A percentile compares a stretch with the other conserved stretches of the same genome.
phyloP scores from a whole-genome alignment of 345 rosid species.

The Syzygium aromaticum region DNA sequence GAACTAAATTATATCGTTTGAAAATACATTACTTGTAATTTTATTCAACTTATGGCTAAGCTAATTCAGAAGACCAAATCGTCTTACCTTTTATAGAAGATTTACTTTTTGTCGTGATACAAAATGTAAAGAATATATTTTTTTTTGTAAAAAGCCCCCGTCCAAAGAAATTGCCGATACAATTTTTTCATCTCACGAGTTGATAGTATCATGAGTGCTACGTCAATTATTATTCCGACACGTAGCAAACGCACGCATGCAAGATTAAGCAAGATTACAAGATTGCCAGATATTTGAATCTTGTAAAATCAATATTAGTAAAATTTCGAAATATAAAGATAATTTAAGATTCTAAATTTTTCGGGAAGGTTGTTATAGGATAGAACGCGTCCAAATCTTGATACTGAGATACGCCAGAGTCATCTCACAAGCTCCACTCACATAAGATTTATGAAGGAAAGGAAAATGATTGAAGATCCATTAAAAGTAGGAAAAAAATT shows the following conservation, averaged over 20 bases:
- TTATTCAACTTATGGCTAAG: neutral
- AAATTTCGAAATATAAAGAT: neutral
- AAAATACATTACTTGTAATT: neutral
- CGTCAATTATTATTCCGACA: neutral
- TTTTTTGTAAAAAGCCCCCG: neutral
- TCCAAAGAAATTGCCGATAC: neutral
- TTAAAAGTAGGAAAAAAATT: too few relatives aligned
- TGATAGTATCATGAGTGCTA: neutral
- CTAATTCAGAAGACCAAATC: accelerated
- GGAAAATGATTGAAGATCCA: too few relatives aligned
- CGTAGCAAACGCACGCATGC: neutral
- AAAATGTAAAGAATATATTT: neutral
- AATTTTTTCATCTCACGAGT: neutral
- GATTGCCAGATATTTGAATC: neutral
- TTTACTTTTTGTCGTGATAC: neutral
- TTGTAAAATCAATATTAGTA: neutral
- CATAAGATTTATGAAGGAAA: too few relatives aligned
- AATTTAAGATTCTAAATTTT: neutral
- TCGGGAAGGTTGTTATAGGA: neutral
- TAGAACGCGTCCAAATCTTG: neutral
- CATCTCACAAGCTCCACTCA: too few relatives aligned
- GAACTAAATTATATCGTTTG: neutral
- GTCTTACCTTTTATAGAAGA: neutral
- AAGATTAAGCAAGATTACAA: neutral
- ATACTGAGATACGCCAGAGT: accelerated